Conservation (phyloP, 306 rosid species). For the Dalbergia cultrata region DNA sequence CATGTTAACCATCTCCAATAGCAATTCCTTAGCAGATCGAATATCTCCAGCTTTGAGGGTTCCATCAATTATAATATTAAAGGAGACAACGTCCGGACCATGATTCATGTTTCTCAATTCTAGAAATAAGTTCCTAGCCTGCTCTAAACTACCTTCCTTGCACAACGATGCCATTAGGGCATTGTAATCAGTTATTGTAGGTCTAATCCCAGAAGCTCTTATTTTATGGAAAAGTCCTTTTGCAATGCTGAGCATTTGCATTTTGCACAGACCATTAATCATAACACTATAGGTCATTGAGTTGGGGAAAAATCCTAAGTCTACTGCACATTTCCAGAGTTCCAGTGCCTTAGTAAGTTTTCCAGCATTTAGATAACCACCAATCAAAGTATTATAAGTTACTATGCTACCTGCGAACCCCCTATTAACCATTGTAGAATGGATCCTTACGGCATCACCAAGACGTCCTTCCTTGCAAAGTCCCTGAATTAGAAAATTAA, state of each 20-base stretch:
- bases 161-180: constrained; percentile 70
- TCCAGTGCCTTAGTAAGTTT: constrained; percentile 58
- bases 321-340: constrained; percentile 64
- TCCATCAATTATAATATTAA: constrained; percentile 72
- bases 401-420: constrained; percentile 62
- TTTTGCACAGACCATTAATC: constrained; percentile 86
- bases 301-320: constrained; percentile 64
- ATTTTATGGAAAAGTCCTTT: constrained; percentile 74
- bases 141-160: constrained; percentile 73
- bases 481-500: constrained; percentile 67
- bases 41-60: constrained; percentile 78
- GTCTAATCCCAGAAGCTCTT: constrained; percentile 67
- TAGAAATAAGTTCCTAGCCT: constrained; percentile 75
- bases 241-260: constrained; percentile 71
- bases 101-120: constrained; percentile 64
- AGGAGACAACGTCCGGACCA: constrained; percentile 65
- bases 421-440: constrained; percentile 65
- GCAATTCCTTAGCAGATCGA: constrained; percentile 60
- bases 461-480: constrained; percentile 67
- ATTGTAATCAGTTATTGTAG: constrained; percentile 66
- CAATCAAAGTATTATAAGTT: constrained; percentile 72
- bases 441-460: constrained; percentile 56
- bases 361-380: constrained; percentile 62
- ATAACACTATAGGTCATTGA: constrained; percentile 63
- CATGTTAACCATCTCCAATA: constrained; percentile 64